Conservation (phyloP, 225 moss, liverwort and hornwort genomes). For the Anthoceros angustus region DNA sequence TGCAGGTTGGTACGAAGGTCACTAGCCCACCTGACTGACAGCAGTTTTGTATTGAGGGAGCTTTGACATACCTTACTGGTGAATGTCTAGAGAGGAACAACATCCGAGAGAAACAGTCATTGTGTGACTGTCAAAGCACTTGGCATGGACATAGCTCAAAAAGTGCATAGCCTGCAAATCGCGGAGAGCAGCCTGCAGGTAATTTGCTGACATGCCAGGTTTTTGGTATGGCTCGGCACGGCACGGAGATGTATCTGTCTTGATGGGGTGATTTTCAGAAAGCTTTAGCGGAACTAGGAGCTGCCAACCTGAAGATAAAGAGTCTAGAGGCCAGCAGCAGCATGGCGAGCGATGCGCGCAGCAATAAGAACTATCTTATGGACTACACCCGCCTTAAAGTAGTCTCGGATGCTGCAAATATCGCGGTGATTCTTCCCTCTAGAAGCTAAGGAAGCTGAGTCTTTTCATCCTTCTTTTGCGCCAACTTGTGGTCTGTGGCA, state of each 20-base stretch:
- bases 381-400: neutral
- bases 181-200: slow-evolving; percentile 3
- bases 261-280: neutral
- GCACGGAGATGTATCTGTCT: neutral
- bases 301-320: neutral
- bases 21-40: too few relatives aligned
- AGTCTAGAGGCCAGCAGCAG: neutral
- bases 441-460: neutral
- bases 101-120: neutral
- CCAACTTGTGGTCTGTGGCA: neutral
- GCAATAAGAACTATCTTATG: neutral
- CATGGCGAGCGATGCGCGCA: neutral
- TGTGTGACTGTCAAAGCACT: neutral
- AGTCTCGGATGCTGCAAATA: neutral
- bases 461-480: neutral
- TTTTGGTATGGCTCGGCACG: too few relatives aligned
- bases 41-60: neutral
- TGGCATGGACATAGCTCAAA: neutral
- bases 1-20: neutral
- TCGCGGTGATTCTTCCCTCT: neutral
- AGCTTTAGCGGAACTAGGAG: neutral
- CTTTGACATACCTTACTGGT: neutral
- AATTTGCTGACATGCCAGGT: neutral
- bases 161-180: neutral
- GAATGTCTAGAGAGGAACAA: neutral